Base-by-base conservation (phyloP, 2,329 filamentous ascomycete species). In the Shiraia sp. region DNA sequence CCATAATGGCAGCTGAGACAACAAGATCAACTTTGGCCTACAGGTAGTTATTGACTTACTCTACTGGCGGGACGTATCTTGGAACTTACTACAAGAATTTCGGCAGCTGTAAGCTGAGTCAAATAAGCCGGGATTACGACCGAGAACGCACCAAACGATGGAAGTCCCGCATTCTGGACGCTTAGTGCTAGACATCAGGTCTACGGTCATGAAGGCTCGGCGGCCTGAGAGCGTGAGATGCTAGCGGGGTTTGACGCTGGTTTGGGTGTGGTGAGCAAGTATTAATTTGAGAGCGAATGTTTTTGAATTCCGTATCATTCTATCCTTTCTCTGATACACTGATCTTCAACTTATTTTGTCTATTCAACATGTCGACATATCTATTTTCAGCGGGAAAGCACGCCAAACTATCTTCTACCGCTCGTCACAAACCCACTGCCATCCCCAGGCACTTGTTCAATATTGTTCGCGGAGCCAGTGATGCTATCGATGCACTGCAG, bases 361-460 rank as follows among this genome's bases (percentile, higher is more conserved):
- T n/a, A 13, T 35, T 35, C 19, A 35, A 24, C 9, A 35, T 35
- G 32, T 23, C 32, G 9, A 35, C 32, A 25, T 35, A 24, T 26
- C 19, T 35, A 6, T 35, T 35, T 35, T 22, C 32, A 24, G 32
- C 32, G 4, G 32, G 32, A 25, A 35, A 35, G 4, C 32, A 35
- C 19, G 19, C 32, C 3, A 24, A 15, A 26, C 10, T 24, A 10
- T 24, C 32, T 24, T 26, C 23, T 4, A 35, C 13, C 15, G 23
- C 10, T 8, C 32, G 9, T 26, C 24, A 37, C 15, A 41, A 45
- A 30, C 32, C 32, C 10, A 40, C 36, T 4, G 26, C 35, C 22
- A 30, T 45, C 14, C 42, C 36, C 14, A 33, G 28, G n/a, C 42
- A 45, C 27, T 28, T 45, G 12, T 45, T 36, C 27, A 27, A 45